A percentile compares a stretch with the other conserved stretches of the same genome.
Conservation (phyloP, 2,329 filamentous ascomycete genomes). For the Diplodia scrobiculata region DNA sequence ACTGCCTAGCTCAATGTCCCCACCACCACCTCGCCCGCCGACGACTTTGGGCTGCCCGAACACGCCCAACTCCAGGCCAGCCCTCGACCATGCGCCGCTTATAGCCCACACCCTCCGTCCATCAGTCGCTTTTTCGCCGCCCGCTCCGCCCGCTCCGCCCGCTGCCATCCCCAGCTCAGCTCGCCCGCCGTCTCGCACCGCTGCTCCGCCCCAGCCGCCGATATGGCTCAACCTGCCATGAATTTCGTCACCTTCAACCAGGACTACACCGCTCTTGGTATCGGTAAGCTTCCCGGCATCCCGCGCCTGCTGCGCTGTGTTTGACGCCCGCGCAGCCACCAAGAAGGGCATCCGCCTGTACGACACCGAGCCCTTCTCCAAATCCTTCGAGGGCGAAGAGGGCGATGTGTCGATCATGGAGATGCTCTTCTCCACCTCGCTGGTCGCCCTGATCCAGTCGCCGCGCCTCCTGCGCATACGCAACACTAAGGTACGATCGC, state of each 20-base stretch:
- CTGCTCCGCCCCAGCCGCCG: conserved; percentile 37
- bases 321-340: conserved; percentile 63
- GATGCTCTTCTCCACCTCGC: conserved; percentile 97
- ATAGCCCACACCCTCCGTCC: conserved; percentile 9
- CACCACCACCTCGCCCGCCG: conserved; percentile 16
- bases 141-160: background rate
- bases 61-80: conserved; percentile 4
- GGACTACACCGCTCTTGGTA: conserved; percentile 94
- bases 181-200: background rate
- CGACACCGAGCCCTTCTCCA: conserved; percentile 92
- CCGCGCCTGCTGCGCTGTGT: conserved; percentile 6
- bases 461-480: conserved; percentile 92
- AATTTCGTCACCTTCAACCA: conserved; percentile 99
- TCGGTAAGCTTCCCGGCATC: conserved; percentile 63
- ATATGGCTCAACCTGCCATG: conserved; percentile 64
- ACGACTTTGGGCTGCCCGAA: background rate
- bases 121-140: background rate
- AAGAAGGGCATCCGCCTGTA: conserved; percentile 95
- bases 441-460: conserved; percentile 90
- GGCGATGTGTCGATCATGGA: conserved; percentile 95
- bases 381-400: conserved; percentile 91
- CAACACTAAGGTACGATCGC: conserved; percentile 78
- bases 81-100: conserved; percentile 10
- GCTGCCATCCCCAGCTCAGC: background rate
- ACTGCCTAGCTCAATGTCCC: background rate